Evolutionary conservation across 2,329 filamentous ascomycete species (phyloP).

Genomic region (Cercospora sojina): DNA sequence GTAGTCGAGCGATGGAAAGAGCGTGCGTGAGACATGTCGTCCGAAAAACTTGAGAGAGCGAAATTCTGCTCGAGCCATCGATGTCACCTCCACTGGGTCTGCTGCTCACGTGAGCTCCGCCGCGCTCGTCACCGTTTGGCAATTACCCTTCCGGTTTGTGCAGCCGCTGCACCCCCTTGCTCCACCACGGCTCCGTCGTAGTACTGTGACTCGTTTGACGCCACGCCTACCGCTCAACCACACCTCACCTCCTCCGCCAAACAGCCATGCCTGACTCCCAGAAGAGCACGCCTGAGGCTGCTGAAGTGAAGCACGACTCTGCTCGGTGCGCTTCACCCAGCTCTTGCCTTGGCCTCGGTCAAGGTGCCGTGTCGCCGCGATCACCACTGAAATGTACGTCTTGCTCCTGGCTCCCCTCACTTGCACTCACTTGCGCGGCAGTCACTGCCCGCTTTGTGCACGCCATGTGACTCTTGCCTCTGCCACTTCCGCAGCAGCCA

Average conservation of each 20-base stretch:
- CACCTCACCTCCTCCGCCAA: constrained; percentile 4
- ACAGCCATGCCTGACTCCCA: constrained; percentile 24
- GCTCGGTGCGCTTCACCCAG: constrained; percentile 32
- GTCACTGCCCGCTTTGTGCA: background rate
- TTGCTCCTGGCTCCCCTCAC: constrained; percentile 3
- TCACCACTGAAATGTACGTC: constrained; percentile 34
- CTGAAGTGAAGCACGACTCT: constrained; percentile 27
- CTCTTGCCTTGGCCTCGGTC: constrained; percentile 30
- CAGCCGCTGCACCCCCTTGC: constrained; percentile 3
- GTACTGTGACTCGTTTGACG: background rate
- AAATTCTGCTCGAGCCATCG: constrained; percentile 4
- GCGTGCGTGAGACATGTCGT: background rate
- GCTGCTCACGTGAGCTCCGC: constrained; percentile 1
- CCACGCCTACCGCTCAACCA: background rate
- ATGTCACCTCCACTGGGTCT: background rate
- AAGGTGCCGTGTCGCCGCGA: constrained; percentile 25
- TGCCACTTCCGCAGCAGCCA: background rate
- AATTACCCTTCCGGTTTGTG: background rate
- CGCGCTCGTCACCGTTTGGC: background rate
- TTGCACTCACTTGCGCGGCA: constrained; percentile 4
- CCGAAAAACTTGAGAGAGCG: background rate
- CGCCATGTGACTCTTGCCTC: constrained; percentile 2
- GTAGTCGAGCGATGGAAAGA: background rate
- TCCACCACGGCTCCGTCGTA: constrained; percentile 1
- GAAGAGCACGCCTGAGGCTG: constrained; percentile 15